Conservation (phyloP, 2,329 filamentous ascomycete genomes). For the Ophiostoma sp. region DNA sequence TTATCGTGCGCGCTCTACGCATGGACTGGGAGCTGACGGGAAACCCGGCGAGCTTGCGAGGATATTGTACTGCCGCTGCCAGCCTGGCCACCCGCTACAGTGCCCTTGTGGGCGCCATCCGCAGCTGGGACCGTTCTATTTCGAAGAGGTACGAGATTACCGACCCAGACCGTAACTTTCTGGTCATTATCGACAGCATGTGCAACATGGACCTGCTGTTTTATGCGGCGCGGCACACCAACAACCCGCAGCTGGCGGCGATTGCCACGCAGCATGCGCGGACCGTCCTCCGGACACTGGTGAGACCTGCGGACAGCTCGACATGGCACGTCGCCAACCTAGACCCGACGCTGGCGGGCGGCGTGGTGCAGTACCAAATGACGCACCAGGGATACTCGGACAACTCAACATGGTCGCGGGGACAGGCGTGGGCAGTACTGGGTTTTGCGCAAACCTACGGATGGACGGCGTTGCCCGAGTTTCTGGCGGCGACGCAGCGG, state of each 20-base stretch:
- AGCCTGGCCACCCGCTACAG: conserved; percentile 47
- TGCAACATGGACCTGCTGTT: conserved; percentile 43
- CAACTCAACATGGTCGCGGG: conserved; percentile 51
- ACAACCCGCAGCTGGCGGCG: conserved; percentile 33
- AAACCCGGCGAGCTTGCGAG: neutral
- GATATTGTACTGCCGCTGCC: conserved; percentile 40
- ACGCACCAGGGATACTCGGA: conserved; percentile 51
- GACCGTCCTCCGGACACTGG: conserved; percentile 43
- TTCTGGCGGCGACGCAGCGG: conserved; percentile 46
- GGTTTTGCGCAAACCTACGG: conserved; percentile 52
- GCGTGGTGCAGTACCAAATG: conserved; percentile 45
- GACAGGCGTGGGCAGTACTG: conserved; percentile 54
- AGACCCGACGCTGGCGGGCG: conserved; percentile 41
- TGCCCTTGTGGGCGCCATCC: conserved; percentile 46
- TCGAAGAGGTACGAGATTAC: conserved; percentile 38
- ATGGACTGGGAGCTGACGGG: conserved; percentile 24
- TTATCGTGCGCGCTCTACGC: conserved; percentile 41
- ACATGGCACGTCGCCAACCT: conserved; percentile 53
- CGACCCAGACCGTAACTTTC: conserved; percentile 39
- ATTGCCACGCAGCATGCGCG: conserved; percentile 43
- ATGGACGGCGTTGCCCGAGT: conserved; percentile 48
- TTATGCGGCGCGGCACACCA: conserved; percentile 39
- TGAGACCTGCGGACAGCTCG: conserved; percentile 43
- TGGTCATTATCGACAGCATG: conserved; percentile 48
- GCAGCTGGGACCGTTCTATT: conserved; percentile 48